Evolutionary conservation across 2,329 filamentous ascomycete species (phyloP).

Genomic region (Penicillium sumatraense): DNA sequence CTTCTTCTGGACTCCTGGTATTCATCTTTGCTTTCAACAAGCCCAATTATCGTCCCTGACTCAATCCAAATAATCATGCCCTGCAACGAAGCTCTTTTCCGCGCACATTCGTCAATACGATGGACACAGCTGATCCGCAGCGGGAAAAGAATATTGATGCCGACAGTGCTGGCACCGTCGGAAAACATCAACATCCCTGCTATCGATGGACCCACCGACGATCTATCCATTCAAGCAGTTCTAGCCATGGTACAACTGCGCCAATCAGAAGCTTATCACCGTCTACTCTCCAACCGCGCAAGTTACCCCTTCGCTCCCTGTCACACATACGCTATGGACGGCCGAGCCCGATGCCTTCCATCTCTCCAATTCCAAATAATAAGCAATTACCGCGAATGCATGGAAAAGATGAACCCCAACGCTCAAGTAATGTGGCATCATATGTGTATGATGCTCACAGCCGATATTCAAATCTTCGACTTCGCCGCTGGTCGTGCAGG

Average conservation of each 20-base stretch:
- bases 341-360: constrained; percentile 47
- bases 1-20: constrained; percentile 55
- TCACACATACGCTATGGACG: constrained; percentile 54
- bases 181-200: constrained; percentile 41
- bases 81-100: constrained; percentile 51
- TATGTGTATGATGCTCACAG: constrained; percentile 57
- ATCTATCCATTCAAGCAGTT: constrained; percentile 43
- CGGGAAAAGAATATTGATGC: constrained; percentile 39
- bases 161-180: constrained; percentile 40
- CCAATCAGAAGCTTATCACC: constrained; percentile 49
- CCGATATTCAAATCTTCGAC: constrained; percentile 59
- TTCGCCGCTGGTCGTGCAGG: constrained; percentile 57
- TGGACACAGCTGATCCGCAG: constrained; percentile 44
- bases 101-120: constrained; percentile 42
- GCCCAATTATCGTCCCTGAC: constrained; percentile 52
- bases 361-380: constrained; percentile 38
- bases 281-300: constrained; percentile 44
- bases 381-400: constrained; percentile 45
- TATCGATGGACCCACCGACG: constrained; percentile 38
- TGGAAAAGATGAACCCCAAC: constrained; percentile 54
- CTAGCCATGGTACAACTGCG: constrained; percentile 48
- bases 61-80: constrained; percentile 53
- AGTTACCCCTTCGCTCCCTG: constrained; percentile 49
- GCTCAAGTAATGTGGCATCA: constrained; percentile 58
- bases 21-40: constrained; percentile 53